Conservation (phyloP, 352 stramenopile species). For the Globisporangium cystogenes region DNA sequence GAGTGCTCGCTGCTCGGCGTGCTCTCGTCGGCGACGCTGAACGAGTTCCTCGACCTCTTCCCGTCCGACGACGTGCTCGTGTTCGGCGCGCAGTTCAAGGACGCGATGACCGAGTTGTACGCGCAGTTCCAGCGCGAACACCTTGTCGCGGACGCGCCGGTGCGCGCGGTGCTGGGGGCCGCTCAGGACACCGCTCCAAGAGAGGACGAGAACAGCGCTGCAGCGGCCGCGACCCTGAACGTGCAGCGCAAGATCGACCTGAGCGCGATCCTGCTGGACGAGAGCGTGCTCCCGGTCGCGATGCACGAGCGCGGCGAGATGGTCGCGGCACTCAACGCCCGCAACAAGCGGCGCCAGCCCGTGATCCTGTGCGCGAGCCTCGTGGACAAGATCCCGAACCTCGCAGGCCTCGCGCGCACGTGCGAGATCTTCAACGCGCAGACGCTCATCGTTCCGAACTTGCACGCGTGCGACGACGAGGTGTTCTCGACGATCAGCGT, state of each 20-base stretch:
- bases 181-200: too few relatives aligned
- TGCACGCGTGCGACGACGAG: slow-evolving; percentile 80
- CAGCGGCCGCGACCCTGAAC: slow-evolving; percentile 9
- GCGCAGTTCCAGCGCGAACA: slow-evolving; percentile 72
- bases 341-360: slow-evolving; percentile 42
- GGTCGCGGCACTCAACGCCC: slow-evolving; percentile 32
- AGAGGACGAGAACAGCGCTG: too few relatives aligned
- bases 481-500: slow-evolving; percentile 90
- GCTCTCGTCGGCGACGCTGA: slow-evolving; percentile 52
- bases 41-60: slow-evolving; percentile 72
- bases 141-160: slow-evolving; percentile 23
- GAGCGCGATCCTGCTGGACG: slow-evolving; percentile 50
- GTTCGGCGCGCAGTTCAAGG: slow-evolving; percentile 56
- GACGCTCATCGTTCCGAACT: slow-evolving; percentile 87
- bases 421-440: slow-evolving; percentile 94
- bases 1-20: slow-evolving; percentile 71
- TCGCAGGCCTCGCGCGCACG: slow-evolving; percentile 91
- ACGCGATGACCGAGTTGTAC: slow-evolving; percentile 58
- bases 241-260: slow-evolving; percentile 83
- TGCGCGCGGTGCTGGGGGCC: not conserved
- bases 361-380: slow-evolving; percentile 84
- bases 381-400: slow-evolving; percentile 94
- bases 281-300: slow-evolving; percentile 44
- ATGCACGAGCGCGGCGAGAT: slow-evolving; percentile 29
- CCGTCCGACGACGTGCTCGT: slow-evolving; percentile 48